Evolutionary conservation across 148 eudicot species (phyloP), one percentile per base, ranked within the genome.

Genomic region (Chenopodium quinoa): DNA sequence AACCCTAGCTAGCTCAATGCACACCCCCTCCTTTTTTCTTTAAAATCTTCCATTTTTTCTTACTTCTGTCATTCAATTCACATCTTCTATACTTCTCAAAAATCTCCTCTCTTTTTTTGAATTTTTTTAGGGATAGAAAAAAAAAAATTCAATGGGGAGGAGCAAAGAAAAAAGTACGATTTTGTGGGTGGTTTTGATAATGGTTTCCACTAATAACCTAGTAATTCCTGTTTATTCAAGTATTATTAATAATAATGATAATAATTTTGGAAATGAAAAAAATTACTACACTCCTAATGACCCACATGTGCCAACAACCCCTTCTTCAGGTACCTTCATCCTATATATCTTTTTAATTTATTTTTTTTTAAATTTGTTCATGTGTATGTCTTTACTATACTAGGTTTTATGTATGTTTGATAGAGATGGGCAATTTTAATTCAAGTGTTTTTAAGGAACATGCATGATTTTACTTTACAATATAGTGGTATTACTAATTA

Each of bases 261-360:
- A 48, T 50, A 9, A 9, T 50, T 47, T 71, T 72, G 69, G 50
- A 0, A 62, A 76, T 80, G 74, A 80, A 25, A 84, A 84, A 78
- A 84, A 71, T 46, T 80, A 70, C 78, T 84, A 70, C 76, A 67
- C 85, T 83, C 82, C 82, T 65, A 58, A 48, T 75, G 69, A 74
- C 79, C 85, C 85, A 27, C 81, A 78, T 79, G 20, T 37, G 20
- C 80, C 80, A 11, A 46, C 80, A 11, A 46, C 60, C 6, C 68
- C 79, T 2, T 63, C 82, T 80, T 80, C 83, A 79, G 86, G 86
- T 84, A 1, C 8, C 2, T 50, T 50, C 54, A 56, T 56, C 17
- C 1, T 56, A 22, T 10, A 52, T 52, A 10, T 52, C 16, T 52
- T 14, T 56, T 56, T 17, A 14, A 56, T 56, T 52, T 27, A 23